Conservation (phyloP, 768 basidiomycete species). For the Trametes coccinea region DNA sequence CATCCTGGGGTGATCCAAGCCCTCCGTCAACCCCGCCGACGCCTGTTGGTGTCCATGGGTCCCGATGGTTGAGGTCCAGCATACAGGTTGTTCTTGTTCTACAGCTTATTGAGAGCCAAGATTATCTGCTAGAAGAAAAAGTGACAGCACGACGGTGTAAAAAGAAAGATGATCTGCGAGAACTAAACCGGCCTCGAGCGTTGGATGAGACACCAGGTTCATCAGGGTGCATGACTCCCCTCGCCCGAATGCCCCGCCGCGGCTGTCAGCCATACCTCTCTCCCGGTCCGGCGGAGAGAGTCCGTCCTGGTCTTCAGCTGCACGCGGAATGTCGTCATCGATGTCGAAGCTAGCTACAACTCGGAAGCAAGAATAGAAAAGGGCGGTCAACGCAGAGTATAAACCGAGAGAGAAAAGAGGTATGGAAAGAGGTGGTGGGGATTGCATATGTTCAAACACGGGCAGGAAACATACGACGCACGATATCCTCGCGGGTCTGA, state of each 20-base stretch:
- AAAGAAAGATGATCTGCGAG: neutral
- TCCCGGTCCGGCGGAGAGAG: slow-evolving; percentile 8
- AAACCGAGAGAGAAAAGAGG: neutral
- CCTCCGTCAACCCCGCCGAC: slow-evolving; percentile 6
- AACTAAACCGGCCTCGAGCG: neutral
- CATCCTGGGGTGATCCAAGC: slow-evolving; percentile 6
- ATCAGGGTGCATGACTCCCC: slow-evolving; percentile 1
- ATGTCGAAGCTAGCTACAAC: neutral
- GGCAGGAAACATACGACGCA: no score
- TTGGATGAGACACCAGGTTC: slow-evolving; percentile 1
- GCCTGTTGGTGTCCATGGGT: neutral
- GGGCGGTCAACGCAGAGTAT: neutral
- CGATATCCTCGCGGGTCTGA: no score
- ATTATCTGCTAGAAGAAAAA: neutral
- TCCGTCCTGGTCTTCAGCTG: slow-evolving; percentile 6
- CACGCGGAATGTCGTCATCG: neutral
- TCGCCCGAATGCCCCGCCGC: slow-evolving; percentile 1
- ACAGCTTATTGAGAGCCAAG: no score
- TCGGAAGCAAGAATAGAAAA: neutral
- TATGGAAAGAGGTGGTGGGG: neutral
- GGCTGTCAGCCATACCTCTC: slow-evolving; percentile 5
- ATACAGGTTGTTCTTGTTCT: neutral
- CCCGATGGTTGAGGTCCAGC: no score
- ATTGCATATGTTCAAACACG: neutral
- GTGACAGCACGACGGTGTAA: neutral